Conservation (phyloP, 805 yeast species). For the Barnettozyma sp. region DNA sequence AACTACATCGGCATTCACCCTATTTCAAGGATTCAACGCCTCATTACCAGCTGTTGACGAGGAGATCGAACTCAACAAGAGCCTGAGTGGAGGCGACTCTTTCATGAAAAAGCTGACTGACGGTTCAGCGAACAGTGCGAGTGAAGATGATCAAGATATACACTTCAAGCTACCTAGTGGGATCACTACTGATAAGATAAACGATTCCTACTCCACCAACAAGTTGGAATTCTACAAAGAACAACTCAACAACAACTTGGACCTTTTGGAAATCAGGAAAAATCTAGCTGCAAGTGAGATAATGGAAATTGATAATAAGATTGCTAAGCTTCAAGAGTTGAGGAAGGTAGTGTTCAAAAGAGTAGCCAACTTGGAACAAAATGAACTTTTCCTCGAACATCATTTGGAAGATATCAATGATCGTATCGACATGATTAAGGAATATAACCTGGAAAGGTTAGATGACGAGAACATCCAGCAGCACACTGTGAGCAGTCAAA, state of each 20-base stretch:
- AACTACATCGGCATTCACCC: conserved; percentile 37
- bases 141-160: conserved; percentile 16
- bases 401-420: conserved; percentile 37
- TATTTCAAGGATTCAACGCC: conserved; percentile 67
- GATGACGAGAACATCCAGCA: conserved; percentile 18
- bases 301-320: conserved; percentile 52
- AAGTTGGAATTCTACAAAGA: conserved; percentile 33
- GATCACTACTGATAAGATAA: conserved; percentile 35
- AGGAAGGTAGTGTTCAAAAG: conserved; percentile 50
- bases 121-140: conserved; percentile 22
- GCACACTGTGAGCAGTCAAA: conserved; percentile 5
- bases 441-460: conserved; percentile 30
- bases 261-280: conserved; percentile 54
- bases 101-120: conserved; percentile 15
- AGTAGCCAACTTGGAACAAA: conserved; percentile 53
- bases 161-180: conserved; percentile 32
- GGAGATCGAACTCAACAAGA: conserved; percentile 27
- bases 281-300: conserved; percentile 60
- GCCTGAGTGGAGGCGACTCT: conserved; percentile 19
- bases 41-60: conserved; percentile 45
- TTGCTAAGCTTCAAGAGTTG: conserved; percentile 42
- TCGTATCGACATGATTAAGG: conserved; percentile 37
- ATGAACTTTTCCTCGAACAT: conserved; percentile 49
- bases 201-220: conserved; percentile 35
- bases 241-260: conserved; percentile 40